These are phyloP conservation scores for Obelidium mucronatum DNA, from an alignment of 192 early-diverging fungal species.

Conservation along the genomic window DNA sequence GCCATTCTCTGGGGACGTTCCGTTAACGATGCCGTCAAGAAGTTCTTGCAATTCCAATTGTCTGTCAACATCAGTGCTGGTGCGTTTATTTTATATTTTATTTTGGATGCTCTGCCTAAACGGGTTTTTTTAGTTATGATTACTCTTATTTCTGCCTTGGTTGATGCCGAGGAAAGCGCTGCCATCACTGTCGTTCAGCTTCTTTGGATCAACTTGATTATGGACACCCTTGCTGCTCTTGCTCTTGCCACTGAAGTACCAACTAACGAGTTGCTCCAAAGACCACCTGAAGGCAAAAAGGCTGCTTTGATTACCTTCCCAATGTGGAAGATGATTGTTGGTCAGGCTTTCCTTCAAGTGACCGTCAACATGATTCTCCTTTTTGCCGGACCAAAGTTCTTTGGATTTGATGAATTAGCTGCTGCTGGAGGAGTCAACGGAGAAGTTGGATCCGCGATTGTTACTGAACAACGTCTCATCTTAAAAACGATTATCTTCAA, in stretches of 20 bases:
- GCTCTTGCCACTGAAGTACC: slow-evolving; percentile 89
- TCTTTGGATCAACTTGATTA: slow-evolving; percentile 69
- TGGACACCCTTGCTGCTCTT: slow-evolving; percentile 66
- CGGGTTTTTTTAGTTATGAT: slow-evolving; percentile 62
- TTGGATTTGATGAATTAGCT: not conserved
- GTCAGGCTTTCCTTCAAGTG: slow-evolving; percentile 91
- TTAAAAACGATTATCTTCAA: slow-evolving; percentile 88
- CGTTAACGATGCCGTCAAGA: slow-evolving; percentile 63
- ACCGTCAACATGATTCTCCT: slow-evolving; percentile 67
- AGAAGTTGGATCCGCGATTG: slow-evolving; percentile 10
- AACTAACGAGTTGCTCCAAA: slow-evolving; percentile 79
- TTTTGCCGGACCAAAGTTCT: slow-evolving; percentile 32
- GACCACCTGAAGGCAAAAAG: slow-evolving; percentile 75
- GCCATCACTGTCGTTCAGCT: slow-evolving; percentile 63
- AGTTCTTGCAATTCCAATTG: too few species aligned
- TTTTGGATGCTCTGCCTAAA: too few species aligned
- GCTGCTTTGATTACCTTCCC: slow-evolving; percentile 81
- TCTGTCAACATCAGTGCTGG: slow-evolving; percentile 65
- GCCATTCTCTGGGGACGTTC: slow-evolving; percentile 65
- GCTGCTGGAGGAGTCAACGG: not conserved
- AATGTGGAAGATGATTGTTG: slow-evolving; percentile 94
- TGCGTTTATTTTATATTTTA: slow-evolving; percentile 60
- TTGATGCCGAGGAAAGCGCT: slow-evolving; percentile 46
- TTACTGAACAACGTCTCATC: too few species aligned
- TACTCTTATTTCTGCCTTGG: slow-evolving; percentile 54